Conservation (phyloP, 169 alveolate genomes). For the Perkinsus chesapeaki region DNA sequence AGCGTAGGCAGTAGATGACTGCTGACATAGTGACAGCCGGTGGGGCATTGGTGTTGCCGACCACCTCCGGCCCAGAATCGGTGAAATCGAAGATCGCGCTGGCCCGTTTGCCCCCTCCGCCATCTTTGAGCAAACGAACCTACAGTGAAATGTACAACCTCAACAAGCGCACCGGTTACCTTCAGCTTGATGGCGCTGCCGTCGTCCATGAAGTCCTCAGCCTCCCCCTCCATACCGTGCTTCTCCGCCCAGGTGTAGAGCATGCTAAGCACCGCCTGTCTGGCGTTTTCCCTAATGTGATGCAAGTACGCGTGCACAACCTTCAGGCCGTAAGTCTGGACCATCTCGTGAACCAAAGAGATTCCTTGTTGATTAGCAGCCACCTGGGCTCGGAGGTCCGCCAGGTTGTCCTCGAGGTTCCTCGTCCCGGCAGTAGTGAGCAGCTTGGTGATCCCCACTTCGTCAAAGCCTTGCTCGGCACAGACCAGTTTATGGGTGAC, state of each 20-base stretch:
- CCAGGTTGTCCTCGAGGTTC: slow-evolving; percentile 46
- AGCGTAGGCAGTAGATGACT: slow-evolving; percentile 65
- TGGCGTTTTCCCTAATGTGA: slow-evolving; percentile 51
- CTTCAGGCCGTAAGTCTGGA: slow-evolving; percentile 39
- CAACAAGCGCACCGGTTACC: slow-evolving; percentile 15
- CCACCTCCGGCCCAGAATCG: slow-evolving; percentile 52
- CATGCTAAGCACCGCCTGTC: slow-evolving; percentile 46
- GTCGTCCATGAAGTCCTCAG: slow-evolving; percentile 67
- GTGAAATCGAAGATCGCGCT: slow-evolving; percentile 37
- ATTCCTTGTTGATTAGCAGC: slow-evolving; percentile 71
- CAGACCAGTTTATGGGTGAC: slow-evolving; percentile 44
- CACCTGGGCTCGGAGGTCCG: slow-evolving; percentile 59
- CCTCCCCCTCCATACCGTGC: slow-evolving; percentile 28
- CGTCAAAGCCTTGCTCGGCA: slow-evolving; percentile 43
- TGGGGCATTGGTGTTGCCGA: slow-evolving; percentile 62
- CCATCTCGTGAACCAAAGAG: slow-evolving; percentile 33
- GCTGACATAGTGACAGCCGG: slow-evolving; percentile 62
- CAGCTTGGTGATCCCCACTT: slow-evolving; percentile 31
- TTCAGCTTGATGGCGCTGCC: slow-evolving; percentile 52
- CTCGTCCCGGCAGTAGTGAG: slow-evolving; percentile 18
- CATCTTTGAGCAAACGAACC: not conserved
- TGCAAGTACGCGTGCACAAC: slow-evolving; percentile 59
- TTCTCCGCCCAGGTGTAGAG: slow-evolving; percentile 30
- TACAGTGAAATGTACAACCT: not conserved
- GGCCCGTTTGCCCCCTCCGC: not conserved